Evolutionary conservation across 2,329 filamentous ascomycete species (phyloP).

Genomic region (Drechslera avenae): DNA sequence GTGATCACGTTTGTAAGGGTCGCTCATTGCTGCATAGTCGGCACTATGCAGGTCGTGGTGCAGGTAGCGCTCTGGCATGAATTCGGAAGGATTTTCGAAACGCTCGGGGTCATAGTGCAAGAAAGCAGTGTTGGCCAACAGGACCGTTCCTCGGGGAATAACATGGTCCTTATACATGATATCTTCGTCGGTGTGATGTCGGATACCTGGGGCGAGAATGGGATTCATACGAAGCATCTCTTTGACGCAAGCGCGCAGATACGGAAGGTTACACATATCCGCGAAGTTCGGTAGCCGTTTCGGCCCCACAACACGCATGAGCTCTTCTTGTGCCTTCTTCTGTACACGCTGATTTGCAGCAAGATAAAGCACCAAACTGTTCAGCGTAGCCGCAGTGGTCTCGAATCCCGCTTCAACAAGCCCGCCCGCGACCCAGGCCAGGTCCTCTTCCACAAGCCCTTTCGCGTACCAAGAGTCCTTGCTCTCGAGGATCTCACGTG

Average conservation of each 20-base stretch:
- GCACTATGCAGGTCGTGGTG: conserved; percentile 19
- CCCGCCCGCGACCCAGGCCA: not conserved
- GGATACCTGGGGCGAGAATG: conserved; percentile 15
- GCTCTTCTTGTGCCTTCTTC: conserved; percentile 14
- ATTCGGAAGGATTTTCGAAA: conserved; percentile 33
- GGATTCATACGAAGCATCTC: conserved; percentile 39
- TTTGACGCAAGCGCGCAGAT: conserved; percentile 42
- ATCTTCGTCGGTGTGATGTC: conserved; percentile 34
- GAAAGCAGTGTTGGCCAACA: conserved; percentile 24
- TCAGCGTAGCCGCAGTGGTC: conserved; percentile 37
- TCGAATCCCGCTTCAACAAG: conserved; percentile 42
- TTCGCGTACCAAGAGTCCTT: no score
- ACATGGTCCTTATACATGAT: conserved; percentile 37
- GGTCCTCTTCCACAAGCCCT: conserved; percentile 14
- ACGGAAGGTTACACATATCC: conserved; percentile 17
- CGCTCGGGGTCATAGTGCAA: conserved; percentile 35
- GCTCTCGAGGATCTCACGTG: no score
- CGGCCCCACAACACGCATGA: conserved; percentile 14
- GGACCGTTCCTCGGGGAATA: conserved; percentile 43
- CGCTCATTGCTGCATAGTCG: conserved; percentile 29
- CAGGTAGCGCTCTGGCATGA: conserved; percentile 38
- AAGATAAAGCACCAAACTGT: conserved; percentile 22
- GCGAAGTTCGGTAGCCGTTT: conserved; percentile 4
- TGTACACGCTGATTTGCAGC: conserved; percentile 17
- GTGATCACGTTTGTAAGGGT: conserved; percentile 33